These are phyloP conservation scores for Phaeosphaeria sp. DNA, from an alignment of 2,329 filamentous ascomycete species.

Conservation along the genomic window DNA sequence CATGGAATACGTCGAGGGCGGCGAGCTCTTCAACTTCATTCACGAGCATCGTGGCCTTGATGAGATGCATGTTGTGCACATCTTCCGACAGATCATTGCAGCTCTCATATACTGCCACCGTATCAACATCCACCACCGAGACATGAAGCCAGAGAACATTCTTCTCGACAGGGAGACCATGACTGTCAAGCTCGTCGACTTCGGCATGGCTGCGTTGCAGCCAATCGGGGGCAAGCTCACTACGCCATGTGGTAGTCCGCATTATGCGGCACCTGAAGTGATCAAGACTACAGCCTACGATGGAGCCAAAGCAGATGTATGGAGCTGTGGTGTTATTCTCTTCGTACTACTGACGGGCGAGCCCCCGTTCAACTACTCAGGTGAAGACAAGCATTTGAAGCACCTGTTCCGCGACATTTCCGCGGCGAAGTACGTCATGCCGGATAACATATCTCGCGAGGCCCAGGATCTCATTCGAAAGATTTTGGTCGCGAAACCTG, in stretches of 20 bases:
- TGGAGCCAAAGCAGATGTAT: slow-evolving; percentile 88
- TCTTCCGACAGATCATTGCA: slow-evolving; percentile 93
- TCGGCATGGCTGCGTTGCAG: slow-evolving; percentile 96
- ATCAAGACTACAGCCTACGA: slow-evolving; percentile 79
- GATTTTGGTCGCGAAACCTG: slow-evolving; percentile 81
- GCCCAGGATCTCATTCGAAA: slow-evolving; percentile 78
- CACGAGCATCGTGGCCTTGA: slow-evolving; percentile 73
- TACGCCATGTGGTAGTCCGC: slow-evolving; percentile 93
- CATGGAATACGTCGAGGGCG: slow-evolving; percentile 86
- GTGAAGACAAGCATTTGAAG: slow-evolving; percentile 60
- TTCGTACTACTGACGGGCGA: slow-evolving; percentile 85
- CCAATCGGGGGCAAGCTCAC: slow-evolving; percentile 78
- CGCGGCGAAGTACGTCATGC: slow-evolving; percentile 57
- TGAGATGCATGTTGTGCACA: slow-evolving; percentile 80
- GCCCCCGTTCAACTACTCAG: slow-evolving; percentile 74
- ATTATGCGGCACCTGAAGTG: slow-evolving; percentile 94
- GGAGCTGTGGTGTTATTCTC: slow-evolving; percentile 80
- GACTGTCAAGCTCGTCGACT: slow-evolving; percentile 93
- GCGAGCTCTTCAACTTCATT: slow-evolving; percentile 88
- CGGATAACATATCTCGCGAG: slow-evolving; percentile 64
- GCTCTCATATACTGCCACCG: slow-evolving; percentile 92
- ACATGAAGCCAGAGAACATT: slow-evolving; percentile 97
- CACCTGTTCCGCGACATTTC: slow-evolving; percentile 67
- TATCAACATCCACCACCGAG: slow-evolving; percentile 94
- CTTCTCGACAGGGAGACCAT: slow-evolving; percentile 74